Conservation (phyloP, 805 yeast genomes). For the Candida endomychidarum region DNA sequence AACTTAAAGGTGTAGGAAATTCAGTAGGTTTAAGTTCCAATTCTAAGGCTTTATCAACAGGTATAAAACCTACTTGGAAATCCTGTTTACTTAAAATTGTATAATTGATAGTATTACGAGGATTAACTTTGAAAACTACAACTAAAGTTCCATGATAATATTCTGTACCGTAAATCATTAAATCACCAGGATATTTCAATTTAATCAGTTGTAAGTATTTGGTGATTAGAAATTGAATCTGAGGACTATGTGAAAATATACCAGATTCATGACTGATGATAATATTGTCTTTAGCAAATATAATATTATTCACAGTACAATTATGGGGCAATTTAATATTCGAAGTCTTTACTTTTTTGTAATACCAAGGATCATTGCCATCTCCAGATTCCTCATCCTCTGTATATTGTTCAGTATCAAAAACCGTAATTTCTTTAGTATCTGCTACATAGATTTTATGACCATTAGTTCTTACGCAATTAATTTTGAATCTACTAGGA, state of each 20-base stretch:
- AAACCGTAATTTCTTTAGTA: neutral
- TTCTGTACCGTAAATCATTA: conserved; percentile 26
- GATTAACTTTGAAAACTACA: conserved; percentile 24
- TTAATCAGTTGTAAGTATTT: neutral
- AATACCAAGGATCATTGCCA: too few species aligned
- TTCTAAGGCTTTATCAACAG: too few species aligned
- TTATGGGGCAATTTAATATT: neutral
- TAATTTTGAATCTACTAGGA: conserved; percentile 11
- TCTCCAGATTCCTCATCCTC: too few species aligned
- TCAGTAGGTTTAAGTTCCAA: too few species aligned
- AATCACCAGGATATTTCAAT: conserved; percentile 25
- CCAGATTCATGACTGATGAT: conserved; percentile 11
- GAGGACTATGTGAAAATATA: neutral
- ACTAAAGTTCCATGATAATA: conserved; percentile 21
- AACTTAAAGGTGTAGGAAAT: conserved; percentile 15
- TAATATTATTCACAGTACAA: conserved; percentile 8
- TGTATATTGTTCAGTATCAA: too few species aligned
- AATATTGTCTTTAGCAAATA: neutral
- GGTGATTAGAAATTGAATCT: neutral
- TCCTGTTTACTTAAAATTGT: conserved; percentile 25
- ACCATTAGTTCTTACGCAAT: neutral
- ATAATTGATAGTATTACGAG: conserved; percentile 29
- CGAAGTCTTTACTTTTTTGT: too few species aligned
- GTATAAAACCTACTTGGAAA: conserved; percentile 25
- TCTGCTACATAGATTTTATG: neutral